Evolutionary conservation across 2,329 filamentous ascomycete species (phyloP), one percentile per base, ranked within the genome.

Genomic region (Colletotrichum cordylinicola): DNA sequence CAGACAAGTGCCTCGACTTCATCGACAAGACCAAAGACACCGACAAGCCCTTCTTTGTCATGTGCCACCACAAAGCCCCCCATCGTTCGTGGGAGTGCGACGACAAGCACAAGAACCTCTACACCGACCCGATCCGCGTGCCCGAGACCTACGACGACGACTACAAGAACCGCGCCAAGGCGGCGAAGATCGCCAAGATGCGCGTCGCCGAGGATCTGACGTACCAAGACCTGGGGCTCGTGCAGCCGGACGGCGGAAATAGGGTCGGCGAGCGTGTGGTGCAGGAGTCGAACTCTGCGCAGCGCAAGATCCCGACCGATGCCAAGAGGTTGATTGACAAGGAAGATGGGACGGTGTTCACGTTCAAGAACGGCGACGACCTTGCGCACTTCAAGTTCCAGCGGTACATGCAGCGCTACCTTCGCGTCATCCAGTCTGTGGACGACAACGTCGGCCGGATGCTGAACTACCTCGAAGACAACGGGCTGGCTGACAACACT

Each of bases 1-100:
- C 88, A 0, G 85, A 90, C 72, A 90, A 89, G 79, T 85, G 82
- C 29, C 76, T 90, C 7, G 78, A 85, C 33, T 89, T 83, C 78
- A 84, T 89, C 21, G 79, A 82, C 39, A 62, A 80, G 39, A 73
- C 67, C 3, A 78, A 80, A 13, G 81, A 84, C 24, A 81, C 82
- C 9, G 82, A 83, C 55, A 82, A 82, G 72, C 88, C 88, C 0
- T 90, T 90, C 80, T 90, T 90, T 78, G 78, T 89, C 58, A 90
- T 91, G 89, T 90, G 88, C 78, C 89, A 90, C 77, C 89, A 91
- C 79, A 91, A 91, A 77, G 89, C 89, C 1, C 89, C 89, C 0
- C 89, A 91, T 77, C 83, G 88, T 5, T 85, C 83, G 16, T 90
- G 89, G 89, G 88, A 90, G 77, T 89, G 82, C 69, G 82, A 90